A percentile compares a stretch with the other conserved stretches of the same genome.
These are phyloP conservation scores for Fusarium pseudonygamai DNA, from an alignment of 2,329 filamentous ascomycete genomes.

Conservation along the genomic window DNA sequence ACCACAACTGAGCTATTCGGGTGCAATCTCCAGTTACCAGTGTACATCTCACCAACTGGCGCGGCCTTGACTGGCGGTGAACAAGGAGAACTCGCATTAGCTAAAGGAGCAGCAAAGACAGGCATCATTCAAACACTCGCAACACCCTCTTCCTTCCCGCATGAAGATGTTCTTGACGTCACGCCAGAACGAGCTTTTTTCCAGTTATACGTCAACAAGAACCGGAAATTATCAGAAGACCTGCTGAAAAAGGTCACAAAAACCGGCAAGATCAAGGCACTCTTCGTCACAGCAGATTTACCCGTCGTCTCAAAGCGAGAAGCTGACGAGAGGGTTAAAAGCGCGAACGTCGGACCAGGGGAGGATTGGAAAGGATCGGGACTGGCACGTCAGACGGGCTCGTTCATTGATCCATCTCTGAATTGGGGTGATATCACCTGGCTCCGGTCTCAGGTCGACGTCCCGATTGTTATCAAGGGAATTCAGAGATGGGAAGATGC, in stretches of 20 bases:
- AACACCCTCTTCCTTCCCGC: constrained; percentile 68
- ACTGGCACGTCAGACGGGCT: constrained; percentile 64
- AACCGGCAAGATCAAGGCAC: constrained; percentile 57
- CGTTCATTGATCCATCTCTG: constrained; percentile 65
- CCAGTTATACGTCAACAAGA: constrained; percentile 70
- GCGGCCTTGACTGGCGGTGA: constrained; percentile 19
- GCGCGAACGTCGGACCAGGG: constrained; percentile 52
- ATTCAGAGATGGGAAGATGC: constrained; percentile 74
- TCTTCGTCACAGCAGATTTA: constrained; percentile 68
- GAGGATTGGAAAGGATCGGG: constrained; percentile 65
- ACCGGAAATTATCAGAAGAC: constrained; percentile 60
- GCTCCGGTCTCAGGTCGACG: constrained; percentile 59
- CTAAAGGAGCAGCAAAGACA: constrained; percentile 41
- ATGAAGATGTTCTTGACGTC: constrained; percentile 59
- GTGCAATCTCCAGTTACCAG: constrained; percentile 27
- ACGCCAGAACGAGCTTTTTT: constrained; percentile 54
- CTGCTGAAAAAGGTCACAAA: constrained; percentile 58
- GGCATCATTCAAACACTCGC: constrained; percentile 69
- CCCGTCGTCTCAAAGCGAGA: constrained; percentile 66
- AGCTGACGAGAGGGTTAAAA: constrained; percentile 55
- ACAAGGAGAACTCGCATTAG: constrained; percentile 35
- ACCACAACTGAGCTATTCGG: constrained; percentile 32
- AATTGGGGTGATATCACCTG: constrained; percentile 73
- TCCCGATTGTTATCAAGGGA: constrained; percentile 73
- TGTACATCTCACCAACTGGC: constrained; percentile 39